These are phyloP conservation scores for Cardamine occulta DNA, from an alignment of 345 rosid genomes.

Conservation along the genomic window DNA sequence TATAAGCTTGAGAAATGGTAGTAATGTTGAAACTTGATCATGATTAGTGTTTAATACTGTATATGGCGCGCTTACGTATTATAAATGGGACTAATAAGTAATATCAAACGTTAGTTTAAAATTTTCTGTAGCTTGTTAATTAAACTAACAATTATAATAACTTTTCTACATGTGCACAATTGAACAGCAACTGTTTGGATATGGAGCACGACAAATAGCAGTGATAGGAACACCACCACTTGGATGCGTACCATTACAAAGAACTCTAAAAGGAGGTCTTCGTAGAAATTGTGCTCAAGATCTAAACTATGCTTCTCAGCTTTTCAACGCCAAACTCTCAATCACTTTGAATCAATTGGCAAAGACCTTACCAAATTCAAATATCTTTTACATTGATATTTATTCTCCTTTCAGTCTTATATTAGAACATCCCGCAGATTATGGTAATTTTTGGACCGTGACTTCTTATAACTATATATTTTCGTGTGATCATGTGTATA, in stretches of 20 bases:
- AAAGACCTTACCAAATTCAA: constrained; percentile 41
- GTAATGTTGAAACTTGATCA: neutral
- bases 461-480: neutral
- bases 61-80: neutral
- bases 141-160: neutral
- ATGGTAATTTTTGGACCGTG: constrained; percentile 48
- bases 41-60: neutral
- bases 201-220: constrained; percentile 67
- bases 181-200: constrained; percentile 53
- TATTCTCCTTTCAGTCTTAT: constrained; percentile 50
- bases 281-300: constrained; percentile 46
- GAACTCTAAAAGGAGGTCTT: constrained; percentile 59
- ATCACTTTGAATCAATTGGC: constrained; percentile 41
- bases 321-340: constrained; percentile 60
- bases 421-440: constrained; percentile 49
- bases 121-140: neutral
- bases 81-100: too few species aligned
- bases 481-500: neutral
- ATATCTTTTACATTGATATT: constrained; percentile 50
- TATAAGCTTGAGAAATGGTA: too few species aligned
- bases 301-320: constrained; percentile 53
- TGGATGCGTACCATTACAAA: constrained; percentile 71
- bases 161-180: neutral
- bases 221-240: constrained; percentile 58
- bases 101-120: too few species aligned